Evolutionary conservation across 345 rosid species (phyloP).

Genomic region (Jatropha curcas): DNA sequence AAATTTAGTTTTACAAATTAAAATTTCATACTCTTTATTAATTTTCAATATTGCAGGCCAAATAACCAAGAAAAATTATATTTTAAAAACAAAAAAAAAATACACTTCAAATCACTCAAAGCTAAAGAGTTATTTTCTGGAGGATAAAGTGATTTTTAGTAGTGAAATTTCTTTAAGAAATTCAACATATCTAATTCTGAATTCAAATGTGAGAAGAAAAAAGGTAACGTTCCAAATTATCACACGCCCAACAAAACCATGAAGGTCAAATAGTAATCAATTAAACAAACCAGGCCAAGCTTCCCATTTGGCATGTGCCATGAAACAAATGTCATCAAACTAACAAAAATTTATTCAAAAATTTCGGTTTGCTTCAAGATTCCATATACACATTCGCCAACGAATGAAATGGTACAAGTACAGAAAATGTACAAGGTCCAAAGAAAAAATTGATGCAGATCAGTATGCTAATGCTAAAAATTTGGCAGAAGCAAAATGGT

Average conservation of each 20-base stretch:
- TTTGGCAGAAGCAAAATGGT: constrained; percentile 50
- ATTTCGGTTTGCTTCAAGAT: constrained; percentile 83
- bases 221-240: constrained; percentile 50
- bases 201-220: constrained; percentile 40
- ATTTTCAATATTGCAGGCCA: too few relatives aligned
- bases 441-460: constrained; percentile 75
- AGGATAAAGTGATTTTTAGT: too few relatives aligned
- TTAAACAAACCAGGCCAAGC: constrained; percentile 39
- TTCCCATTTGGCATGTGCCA: constrained; percentile 76
- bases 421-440: constrained; percentile 48
- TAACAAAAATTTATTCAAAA: constrained; percentile 51
- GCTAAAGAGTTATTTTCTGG: too few relatives aligned
- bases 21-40: too few relatives aligned
- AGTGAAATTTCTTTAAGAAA: constrained; percentile 27
- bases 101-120: too few relatives aligned
- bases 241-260: constrained; percentile 47
- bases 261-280: constrained; percentile 45
- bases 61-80: too few relatives aligned
- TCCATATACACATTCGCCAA: constrained; percentile 71
- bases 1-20: too few relatives aligned
- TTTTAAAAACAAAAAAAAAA: too few relatives aligned
- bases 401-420: constrained; percentile 91
- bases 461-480: constrained; percentile 57
- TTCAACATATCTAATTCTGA: neutral
- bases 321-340: constrained; percentile 58